phyloP scores from a whole-genome alignment of 345 rosid genomes.

The Eucalyptus fibrosa region DNA sequence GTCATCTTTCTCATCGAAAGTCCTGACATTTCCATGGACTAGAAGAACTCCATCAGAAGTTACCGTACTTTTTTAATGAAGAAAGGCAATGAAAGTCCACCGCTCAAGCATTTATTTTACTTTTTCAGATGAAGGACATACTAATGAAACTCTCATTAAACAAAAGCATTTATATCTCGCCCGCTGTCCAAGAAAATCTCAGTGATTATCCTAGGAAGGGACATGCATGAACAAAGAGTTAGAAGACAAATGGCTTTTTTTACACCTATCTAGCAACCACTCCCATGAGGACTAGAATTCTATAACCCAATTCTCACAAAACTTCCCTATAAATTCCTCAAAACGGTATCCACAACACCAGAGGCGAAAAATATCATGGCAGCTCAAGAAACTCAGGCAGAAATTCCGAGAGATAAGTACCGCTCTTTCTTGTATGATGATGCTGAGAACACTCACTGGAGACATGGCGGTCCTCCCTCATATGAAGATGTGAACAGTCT shows the following conservation, averaged over 20 bases:
- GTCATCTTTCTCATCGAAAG: neutral
- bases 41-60: neutral
- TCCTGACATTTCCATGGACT: neutral
- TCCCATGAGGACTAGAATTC: neutral
- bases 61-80: neutral
- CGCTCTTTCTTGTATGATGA: conserved; percentile 39
- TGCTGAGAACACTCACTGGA: conserved; percentile 37
- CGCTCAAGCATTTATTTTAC: neutral
- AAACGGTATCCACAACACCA: neutral
- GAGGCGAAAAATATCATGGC: neutral
- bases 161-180: neutral
- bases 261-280: neutral
- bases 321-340: neutral
- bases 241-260: neutral
- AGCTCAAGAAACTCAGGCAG: neutral
- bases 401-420: conserved; percentile 33
- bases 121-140: neutral
- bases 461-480: conserved; percentile 51
- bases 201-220: neutral
- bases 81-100: neutral
- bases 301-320: neutral
- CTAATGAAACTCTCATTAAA: neutral
- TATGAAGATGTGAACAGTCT: conserved; percentile 43
- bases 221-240: neutral
- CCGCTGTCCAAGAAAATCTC: neutral